Evolutionary conservation across 2,329 filamentous ascomycete genomes (phyloP), one percentile per base, ranked within the genome.

Genomic region (Periconia sp.): DNA sequence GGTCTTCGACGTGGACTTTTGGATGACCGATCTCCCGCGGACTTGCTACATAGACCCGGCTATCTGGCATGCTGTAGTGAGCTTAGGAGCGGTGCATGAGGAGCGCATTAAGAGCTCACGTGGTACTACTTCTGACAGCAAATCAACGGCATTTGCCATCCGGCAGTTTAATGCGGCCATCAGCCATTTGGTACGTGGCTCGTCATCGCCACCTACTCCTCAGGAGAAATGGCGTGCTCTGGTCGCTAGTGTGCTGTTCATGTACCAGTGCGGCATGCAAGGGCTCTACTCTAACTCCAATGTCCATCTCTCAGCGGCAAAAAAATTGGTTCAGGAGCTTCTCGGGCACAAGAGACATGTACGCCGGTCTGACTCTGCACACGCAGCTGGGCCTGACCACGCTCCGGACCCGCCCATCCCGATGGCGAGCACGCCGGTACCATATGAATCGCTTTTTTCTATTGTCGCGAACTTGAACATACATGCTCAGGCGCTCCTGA

Each of bases 31-130:
- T 21, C 25, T 40, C 16, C 37, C 37, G 15, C 37, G 37, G 7
- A 13, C 37, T 10, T 40, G 37, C 16, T 30, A 40, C n/a, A 12
- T 40, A 8, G 37, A 40, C 37, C 34, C 37, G 29, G 29, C 37
- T 3, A 40, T 40, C n/a, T 40, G 37, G 37, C 37, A 40, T 24
- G 37, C 37, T 10, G 37, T 40, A n/a, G 11, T 25, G 23, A 25
- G 23, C n/a, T 9, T n/a, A 25, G 23, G 8, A n/a, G n/a, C 23
- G 8, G n/a, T 25, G n/a, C 23, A n/a, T n/a, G n/a, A n/a, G n/a
- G n/a, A n/a, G n/a, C n/a, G n/a, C n/a, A n/a, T n/a, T 25, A 9
- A 25, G 23, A 25, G 8, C n/a, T 25, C n/a, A 25, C n/a, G 23
- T 25, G 23, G 23, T 25, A n/a, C n/a, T n/a, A n/a, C n/a, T n/a